Percentiles rank a stretch among this genome's conserved stretches.
Evolutionary conservation across 345 rosid genomes (phyloP).

Genomic region (Brassica incana): DNA sequence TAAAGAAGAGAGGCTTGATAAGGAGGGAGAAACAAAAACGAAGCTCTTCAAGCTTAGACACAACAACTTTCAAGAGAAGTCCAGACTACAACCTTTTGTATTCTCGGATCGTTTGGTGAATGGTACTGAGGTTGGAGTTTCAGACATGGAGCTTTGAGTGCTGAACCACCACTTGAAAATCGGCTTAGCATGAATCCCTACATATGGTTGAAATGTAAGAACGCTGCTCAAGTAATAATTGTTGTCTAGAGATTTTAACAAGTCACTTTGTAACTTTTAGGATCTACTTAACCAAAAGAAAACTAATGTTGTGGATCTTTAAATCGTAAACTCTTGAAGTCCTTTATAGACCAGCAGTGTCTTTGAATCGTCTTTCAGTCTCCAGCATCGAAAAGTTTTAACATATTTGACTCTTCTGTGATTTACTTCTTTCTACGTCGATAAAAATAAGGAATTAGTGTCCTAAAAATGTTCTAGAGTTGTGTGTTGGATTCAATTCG

Average conservation of each 20-base stretch:
- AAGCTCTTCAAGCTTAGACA: conserved; percentile 52
- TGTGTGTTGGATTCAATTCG: not conserved
- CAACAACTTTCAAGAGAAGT: conserved; percentile 29
- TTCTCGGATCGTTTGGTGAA: conserved; percentile 42
- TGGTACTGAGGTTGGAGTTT: conserved; percentile 53
- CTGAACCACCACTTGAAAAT: not conserved
- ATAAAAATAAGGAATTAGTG: not conserved
- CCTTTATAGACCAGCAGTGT: not conserved
- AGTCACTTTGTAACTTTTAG: conserved; percentile 1
- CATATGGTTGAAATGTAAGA: conserved; percentile 10
- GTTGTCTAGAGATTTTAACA: conserved; percentile 25
- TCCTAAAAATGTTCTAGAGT: not conserved
- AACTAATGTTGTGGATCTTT: conserved; percentile 2
- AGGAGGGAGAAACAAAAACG: conserved; percentile 45
- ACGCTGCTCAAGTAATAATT: conserved; percentile 15
- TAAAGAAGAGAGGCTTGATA: conserved; percentile 48
- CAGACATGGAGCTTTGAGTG: conserved; percentile 41
- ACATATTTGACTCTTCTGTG: not conserved
- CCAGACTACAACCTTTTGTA: conserved; percentile 28
- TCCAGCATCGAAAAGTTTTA: not conserved
- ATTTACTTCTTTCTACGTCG: not conserved
- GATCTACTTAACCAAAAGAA: not conserved
- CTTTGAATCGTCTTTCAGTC: not conserved
- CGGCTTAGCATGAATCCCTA: not conserved
- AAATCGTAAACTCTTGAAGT: not conserved